These are phyloP conservation scores for Lathyrus aphaca DNA, from an alignment of 306 rosid genomes.

Conservation along the genomic window DNA sequence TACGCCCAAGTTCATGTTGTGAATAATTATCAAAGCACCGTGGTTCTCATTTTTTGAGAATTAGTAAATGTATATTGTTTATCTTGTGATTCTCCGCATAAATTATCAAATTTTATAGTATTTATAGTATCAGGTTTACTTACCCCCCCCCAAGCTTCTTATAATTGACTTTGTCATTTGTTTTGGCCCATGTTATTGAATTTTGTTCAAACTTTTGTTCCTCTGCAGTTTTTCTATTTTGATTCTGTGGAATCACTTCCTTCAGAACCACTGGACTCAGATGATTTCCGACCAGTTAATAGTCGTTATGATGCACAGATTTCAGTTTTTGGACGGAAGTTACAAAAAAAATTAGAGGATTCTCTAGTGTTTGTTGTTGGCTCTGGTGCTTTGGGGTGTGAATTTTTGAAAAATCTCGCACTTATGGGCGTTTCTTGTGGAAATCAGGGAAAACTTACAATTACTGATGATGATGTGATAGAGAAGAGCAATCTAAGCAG, in stretches of 20 bases:
- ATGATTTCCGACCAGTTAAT: slow-evolving; percentile 72
- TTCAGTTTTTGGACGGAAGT: slow-evolving; percentile 86
- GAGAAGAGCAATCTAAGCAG: slow-evolving; percentile 97
- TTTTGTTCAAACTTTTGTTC: slow-evolving; percentile 37
- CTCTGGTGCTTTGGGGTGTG: slow-evolving; percentile 96
- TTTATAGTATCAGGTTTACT: background rate
- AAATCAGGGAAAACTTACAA: slow-evolving; percentile 66
- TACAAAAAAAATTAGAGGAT: slow-evolving; percentile 89
- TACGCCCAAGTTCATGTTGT: background rate
- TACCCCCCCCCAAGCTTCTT: background rate
- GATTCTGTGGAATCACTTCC: slow-evolving; percentile 98
- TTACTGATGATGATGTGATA: slow-evolving; percentile 96
- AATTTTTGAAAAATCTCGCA: slow-evolving; percentile 84
- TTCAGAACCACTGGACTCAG: slow-evolving; percentile 66
- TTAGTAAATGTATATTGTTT: background rate
- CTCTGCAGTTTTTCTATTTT: slow-evolving; percentile 86
- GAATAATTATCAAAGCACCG: background rate
- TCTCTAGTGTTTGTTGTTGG: slow-evolving; percentile 85
- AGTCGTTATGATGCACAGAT: slow-evolving; percentile 97
- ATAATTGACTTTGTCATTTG: background rate
- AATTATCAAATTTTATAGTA: no score
- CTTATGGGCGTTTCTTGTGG: slow-evolving; percentile 97
- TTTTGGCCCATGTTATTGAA: slow-evolving; percentile 22
- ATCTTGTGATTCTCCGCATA: background rate
- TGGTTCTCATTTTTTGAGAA: background rate